phyloP scores from a whole-genome alignment of 1,139 yeast species.

The Pichia sp. region DNA sequence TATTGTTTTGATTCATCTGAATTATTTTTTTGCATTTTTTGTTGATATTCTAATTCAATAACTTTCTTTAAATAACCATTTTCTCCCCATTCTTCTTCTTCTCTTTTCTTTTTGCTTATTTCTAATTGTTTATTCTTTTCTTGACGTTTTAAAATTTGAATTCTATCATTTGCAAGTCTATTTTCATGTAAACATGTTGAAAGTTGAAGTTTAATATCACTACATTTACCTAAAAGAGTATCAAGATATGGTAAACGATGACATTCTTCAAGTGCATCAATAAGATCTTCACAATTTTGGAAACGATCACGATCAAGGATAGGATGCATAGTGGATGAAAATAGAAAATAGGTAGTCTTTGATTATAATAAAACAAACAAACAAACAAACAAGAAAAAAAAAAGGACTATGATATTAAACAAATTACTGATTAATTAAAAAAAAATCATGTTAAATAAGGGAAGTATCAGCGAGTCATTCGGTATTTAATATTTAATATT shows the following conservation, averaged over 20 bases:
- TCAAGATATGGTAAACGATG: conserved; percentile 66
- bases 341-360: no score
- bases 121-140: conserved; percentile 52
- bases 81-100: conserved; percentile 79
- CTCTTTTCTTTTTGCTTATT: conserved; percentile 50
- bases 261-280: conserved; percentile 86
- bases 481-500: no score
- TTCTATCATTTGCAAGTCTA: conserved; percentile 61
- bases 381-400: background rate
- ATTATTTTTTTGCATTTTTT: conserved; percentile 5
- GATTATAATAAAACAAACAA: no score
- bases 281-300: conserved; percentile 62
- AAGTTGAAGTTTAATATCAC: conserved; percentile 75
- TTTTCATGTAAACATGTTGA: conserved; percentile 75
- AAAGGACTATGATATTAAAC: conserved; percentile 2
- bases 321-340: conserved; percentile 27
- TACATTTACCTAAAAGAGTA: conserved; percentile 81
- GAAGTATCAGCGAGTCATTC: no score
- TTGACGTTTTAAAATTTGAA: conserved; percentile 51
- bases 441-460: no score
- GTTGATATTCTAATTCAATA: conserved; percentile 40
- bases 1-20: background rate
- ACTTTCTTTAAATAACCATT: conserved; percentile 65
- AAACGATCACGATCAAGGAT: conserved; percentile 28
- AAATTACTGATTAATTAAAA: no score